Percentiles rank a stretch among this genome's conserved stretches.
These are phyloP conservation scores for Singerocomus rubriflavus DNA, from an alignment of 1,284 basidiomycete genomes.

Conservation along the genomic window DNA sequence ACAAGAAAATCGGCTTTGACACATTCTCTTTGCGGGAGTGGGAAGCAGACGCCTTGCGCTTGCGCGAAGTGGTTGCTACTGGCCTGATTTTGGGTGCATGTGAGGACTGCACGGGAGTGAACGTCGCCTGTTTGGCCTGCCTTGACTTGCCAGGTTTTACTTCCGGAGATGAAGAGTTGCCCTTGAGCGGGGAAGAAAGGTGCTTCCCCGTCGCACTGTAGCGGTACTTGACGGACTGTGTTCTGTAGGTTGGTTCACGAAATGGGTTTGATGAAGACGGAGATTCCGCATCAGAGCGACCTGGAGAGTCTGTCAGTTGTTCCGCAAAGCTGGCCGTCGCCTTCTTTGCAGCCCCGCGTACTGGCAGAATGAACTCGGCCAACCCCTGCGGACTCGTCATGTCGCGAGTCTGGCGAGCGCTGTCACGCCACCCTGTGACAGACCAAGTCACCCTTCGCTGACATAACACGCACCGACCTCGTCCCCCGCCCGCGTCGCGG, in stretches of 20 bases:
- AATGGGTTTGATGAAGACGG: conserved; percentile 20
- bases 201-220: conserved; percentile 34
- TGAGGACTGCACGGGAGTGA: conserved; percentile 14
- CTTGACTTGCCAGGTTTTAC: conserved; percentile 12
- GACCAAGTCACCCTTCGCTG: conserved; percentile 11
- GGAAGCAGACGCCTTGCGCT: conserved; percentile 26
- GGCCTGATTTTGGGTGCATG: conserved; percentile 14
- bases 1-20: conserved; percentile 7
- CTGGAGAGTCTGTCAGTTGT: conserved; percentile 26
- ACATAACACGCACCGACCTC: conserved; percentile 14
- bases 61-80: conserved; percentile 21
- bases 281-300: conserved; percentile 22
- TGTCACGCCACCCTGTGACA: conserved; percentile 22
- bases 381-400: conserved; percentile 17
- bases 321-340: conserved; percentile 26
- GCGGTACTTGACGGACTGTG: conserved; percentile 33
- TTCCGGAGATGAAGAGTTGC: conserved; percentile 33
- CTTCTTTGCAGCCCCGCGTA: conserved; percentile 26
- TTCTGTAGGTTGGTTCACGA: conserved; percentile 19
- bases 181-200: conserved; percentile 32
- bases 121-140: conserved; percentile 6
- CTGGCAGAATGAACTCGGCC: conserved; percentile 19
- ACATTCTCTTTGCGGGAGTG: conserved; percentile 9
- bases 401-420: conserved; percentile 7
- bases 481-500: neutral